A percentile compares a stretch with the other conserved stretches of the same genome.
Conservation (phyloP, 345 rosid species). For the Clarkia xantiana region DNA sequence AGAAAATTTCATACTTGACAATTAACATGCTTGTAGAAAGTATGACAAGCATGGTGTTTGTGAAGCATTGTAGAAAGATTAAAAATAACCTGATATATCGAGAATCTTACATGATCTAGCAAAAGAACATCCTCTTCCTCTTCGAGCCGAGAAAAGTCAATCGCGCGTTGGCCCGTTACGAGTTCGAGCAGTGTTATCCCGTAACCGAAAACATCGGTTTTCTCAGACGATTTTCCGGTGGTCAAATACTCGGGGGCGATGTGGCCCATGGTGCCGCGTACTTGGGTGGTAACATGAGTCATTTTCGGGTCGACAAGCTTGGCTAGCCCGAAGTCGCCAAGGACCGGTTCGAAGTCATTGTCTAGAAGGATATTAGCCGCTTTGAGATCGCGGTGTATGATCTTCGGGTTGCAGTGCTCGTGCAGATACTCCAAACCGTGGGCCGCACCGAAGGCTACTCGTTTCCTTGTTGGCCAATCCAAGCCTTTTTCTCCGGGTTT, state of each 20-base stretch:
- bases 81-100: not conserved
- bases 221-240: slow-evolving; percentile 77
- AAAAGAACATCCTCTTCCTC: slow-evolving; percentile 87
- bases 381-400: slow-evolving; percentile 81
- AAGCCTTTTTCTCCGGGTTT: slow-evolving; percentile 59
- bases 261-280: slow-evolving; percentile 90
- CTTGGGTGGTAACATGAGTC: slow-evolving; percentile 82
- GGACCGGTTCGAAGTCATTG: slow-evolving; percentile 69
- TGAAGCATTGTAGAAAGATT: no score
- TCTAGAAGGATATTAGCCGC: slow-evolving; percentile 82
- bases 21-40: no score
- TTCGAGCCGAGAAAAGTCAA: slow-evolving; percentile 70
- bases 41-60: no score
- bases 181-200: slow-evolving; percentile 87
- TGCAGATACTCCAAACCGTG: slow-evolving; percentile 81
- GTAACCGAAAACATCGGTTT: slow-evolving; percentile 81
- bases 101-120: slow-evolving; percentile 65
- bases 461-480: slow-evolving; percentile 74
- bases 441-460: slow-evolving; percentile 72
- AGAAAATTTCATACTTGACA: no score
- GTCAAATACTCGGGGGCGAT: slow-evolving; percentile 87
- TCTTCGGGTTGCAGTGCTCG: slow-evolving; percentile 72
- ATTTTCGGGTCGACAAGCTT: slow-evolving; percentile 45
- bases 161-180: slow-evolving; percentile 80
- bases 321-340: slow-evolving; percentile 77